Evolutionary conservation across 495 filamentous ascomycete genomes (phyloP).

Genomic region (Aspergillus hancockii): DNA sequence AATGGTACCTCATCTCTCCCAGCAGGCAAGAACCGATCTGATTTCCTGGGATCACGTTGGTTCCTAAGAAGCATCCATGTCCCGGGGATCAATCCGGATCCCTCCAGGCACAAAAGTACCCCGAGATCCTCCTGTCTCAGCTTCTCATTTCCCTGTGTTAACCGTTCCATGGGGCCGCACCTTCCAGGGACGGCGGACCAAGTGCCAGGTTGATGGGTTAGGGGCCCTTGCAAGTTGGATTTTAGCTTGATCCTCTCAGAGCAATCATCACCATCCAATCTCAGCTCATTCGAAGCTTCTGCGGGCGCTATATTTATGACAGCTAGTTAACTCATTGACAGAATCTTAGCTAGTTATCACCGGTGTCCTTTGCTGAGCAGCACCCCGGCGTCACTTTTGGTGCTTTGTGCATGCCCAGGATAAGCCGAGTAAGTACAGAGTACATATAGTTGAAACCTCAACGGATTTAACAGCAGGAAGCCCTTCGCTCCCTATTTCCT

Average conservation of each 20-base stretch:
- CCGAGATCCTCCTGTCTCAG: background rate
- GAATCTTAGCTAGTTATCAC: background rate
- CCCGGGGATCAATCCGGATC: conserved; percentile 2
- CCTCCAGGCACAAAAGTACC: conserved; percentile 8
- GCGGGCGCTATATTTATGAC: background rate
- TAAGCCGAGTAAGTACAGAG: background rate
- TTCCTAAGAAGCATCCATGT: too few species aligned
- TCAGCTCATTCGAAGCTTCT: background rate
- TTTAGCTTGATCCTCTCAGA: conserved; percentile 1
- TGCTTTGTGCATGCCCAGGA: background rate
- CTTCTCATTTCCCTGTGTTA: conserved; percentile 4
- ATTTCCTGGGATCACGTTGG: conserved; percentile 14
- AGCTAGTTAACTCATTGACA: background rate
- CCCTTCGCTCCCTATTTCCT: background rate
- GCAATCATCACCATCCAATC: background rate
- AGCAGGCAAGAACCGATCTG: conserved; percentile 16
- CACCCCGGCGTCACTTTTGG: background rate
- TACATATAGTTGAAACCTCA: background rate
- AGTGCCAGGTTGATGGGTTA: conserved; percentile 18
- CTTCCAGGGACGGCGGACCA: conserved; percentile 8
- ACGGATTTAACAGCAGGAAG: background rate
- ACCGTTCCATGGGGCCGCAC: conserved; percentile 10
- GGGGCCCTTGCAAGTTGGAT: conserved; percentile 10
- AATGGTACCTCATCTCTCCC: conserved; percentile 12
- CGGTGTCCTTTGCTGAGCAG: background rate